Conservation (phyloP, 495 filamentous ascomycete species). For the Penicillium riverlandense region DNA sequence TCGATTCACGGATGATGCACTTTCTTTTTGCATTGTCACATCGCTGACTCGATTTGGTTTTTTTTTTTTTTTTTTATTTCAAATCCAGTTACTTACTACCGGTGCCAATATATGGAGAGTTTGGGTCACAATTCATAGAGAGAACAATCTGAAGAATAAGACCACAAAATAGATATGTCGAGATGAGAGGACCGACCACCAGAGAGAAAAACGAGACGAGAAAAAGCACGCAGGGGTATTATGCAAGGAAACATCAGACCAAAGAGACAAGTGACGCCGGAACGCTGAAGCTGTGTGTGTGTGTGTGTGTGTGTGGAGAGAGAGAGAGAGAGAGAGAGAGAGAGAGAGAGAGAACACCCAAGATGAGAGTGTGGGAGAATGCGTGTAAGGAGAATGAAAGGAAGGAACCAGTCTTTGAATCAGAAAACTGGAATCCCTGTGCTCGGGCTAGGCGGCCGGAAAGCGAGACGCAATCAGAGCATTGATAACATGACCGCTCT, state of each 20-base stretch:
- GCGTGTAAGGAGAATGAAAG: too few species aligned
- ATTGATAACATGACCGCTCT: constrained; percentile 68
- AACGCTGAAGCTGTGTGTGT: constrained; percentile 14
- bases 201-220: constrained; percentile 1
- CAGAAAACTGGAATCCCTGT: too few species aligned
- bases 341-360: background rate
- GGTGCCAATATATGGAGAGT: too few species aligned
- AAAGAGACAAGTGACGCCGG: constrained; percentile 11
- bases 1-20: constrained; percentile 53
- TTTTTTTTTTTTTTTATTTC: background rate
- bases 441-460: constrained; percentile 8
- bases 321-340: constrained; percentile 1
- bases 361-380: too few species aligned
- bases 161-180: background rate
- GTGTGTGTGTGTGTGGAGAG: too few species aligned
- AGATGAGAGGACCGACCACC: background rate
- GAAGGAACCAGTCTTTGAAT: too few species aligned
- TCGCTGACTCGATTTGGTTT: background rate
- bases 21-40: constrained; percentile 29
- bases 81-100: background rate
- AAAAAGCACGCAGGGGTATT: constrained; percentile 28
- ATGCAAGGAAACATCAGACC: constrained; percentile 20
- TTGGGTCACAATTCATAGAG: too few species aligned
- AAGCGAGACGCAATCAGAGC: constrained; percentile 57
- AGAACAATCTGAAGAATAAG: background rate